Percentiles rank a stretch among this genome's conserved stretches.
Conservation (phyloP, 371 early-diverging fungal species). For the Mucor velutinosus region DNA sequence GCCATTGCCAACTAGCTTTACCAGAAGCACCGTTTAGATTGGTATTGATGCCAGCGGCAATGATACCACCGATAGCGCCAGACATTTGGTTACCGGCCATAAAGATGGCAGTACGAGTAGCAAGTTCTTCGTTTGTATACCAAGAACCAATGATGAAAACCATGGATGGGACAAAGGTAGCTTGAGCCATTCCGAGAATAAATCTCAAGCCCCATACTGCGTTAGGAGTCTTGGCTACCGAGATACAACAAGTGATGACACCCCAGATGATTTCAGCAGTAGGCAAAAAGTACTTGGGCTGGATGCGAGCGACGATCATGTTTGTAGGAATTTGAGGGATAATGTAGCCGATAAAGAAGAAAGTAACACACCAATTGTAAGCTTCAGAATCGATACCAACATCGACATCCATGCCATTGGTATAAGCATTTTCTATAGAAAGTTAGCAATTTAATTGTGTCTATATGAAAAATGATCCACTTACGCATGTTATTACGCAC, state of each 20-base stretch:
- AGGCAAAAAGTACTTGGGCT: conserved; percentile 9
- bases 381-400: conserved; percentile 17
- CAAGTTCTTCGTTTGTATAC: conserved; percentile 13
- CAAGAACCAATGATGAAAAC: conserved; percentile 14
- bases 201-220: conserved; percentile 9
- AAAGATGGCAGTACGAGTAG: conserved; percentile 10
- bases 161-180: conserved; percentile 10
- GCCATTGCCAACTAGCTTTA: conserved; percentile 20
- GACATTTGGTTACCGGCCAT: conserved; percentile 11
- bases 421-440: conserved; percentile 20
- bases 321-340: conserved; percentile 12
- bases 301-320: conserved; percentile 5
- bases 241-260: conserved; percentile 7
- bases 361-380: conserved; percentile 20
- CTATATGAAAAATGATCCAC: too few species aligned
- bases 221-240: background rate
- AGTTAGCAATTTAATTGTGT: too few species aligned
- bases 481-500: conserved; percentile 18
- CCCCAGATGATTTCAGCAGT: conserved; percentile 6
- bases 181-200: conserved; percentile 4
- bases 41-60: conserved; percentile 2
- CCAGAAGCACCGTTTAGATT: conserved; percentile 7
- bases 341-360: conserved; percentile 22
- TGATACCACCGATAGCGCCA: conserved; percentile 6
- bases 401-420: conserved; percentile 25